A percentile compares a stretch with the other conserved stretches of the same genome.
phyloP scores from a whole-genome alignment of 129 eudicot species.

The Ambrosia trifida region DNA sequence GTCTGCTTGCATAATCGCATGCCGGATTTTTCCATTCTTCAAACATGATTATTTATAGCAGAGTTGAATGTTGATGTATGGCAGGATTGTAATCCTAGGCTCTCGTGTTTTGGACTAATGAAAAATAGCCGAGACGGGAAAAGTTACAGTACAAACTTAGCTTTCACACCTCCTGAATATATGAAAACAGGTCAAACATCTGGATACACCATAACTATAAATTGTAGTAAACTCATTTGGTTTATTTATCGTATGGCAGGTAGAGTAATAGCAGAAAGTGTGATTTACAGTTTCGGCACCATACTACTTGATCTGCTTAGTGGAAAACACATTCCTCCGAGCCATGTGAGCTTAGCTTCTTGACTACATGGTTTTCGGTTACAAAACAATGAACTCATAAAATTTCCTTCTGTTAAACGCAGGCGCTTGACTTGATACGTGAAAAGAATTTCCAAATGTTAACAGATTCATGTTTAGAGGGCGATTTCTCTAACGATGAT shows the following conservation, averaged over 20 bases:
- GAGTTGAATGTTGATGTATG: constrained; percentile 8
- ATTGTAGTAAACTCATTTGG: background rate
- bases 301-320: constrained; percentile 75
- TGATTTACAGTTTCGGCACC: constrained; percentile 73
- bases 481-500: constrained; percentile 65
- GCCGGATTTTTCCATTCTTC: constrained; percentile 1
- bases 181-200: constrained; percentile 66
- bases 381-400: background rate
- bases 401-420: constrained; percentile 14
- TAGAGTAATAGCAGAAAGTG: constrained; percentile 69
- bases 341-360: constrained; percentile 55
- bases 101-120: constrained; percentile 89
- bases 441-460: constrained; percentile 61
- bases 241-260: constrained; percentile 47
- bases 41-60: background rate
- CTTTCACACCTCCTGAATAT: constrained; percentile 92
- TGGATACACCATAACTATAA: background rate
- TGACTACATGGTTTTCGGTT: background rate
- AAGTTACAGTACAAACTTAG: constrained; percentile 87
- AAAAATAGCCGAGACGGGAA: constrained; percentile 91
- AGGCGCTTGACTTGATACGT: constrained; percentile 80
- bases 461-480: constrained; percentile 70
- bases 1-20: background rate
- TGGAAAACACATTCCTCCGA: constrained; percentile 79
- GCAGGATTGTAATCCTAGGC: constrained; percentile 89